Conservation (phyloP, 1,139 yeast genomes). For the Magnusiomyces tetraspermus region DNA sequence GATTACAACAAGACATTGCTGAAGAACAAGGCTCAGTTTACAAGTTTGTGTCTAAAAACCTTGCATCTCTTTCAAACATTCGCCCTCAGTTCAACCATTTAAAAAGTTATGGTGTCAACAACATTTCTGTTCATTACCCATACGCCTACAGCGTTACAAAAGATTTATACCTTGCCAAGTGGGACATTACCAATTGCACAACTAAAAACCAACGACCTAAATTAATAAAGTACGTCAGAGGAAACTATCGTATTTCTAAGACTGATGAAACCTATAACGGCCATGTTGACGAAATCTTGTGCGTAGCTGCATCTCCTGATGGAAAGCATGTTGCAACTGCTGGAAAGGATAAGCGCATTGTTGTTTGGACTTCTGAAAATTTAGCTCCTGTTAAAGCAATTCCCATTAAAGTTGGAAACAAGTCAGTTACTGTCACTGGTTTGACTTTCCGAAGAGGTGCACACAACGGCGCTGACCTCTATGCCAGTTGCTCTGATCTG, state of each 20-base stretch:
- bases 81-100: conserved; percentile 8
- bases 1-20: conserved; percentile 83
- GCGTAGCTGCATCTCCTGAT: conserved; percentile 80
- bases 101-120: conserved; percentile 28
- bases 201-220: conserved; percentile 36
- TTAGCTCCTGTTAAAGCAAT: conserved; percentile 66
- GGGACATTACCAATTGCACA: conserved; percentile 43
- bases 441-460: conserved; percentile 61
- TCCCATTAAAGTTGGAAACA: conserved; percentile 48
- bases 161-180: conserved; percentile 70
- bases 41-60: conserved; percentile 47
- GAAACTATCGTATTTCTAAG: conserved; percentile 45
- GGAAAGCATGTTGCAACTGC: conserved; percentile 88
- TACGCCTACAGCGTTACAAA: conserved; percentile 75
- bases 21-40: conserved; percentile 78
- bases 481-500: conserved; percentile 88
- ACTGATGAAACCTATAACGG: conserved; percentile 37
- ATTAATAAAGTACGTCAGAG: conserved; percentile 54
- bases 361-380: conserved; percentile 79
- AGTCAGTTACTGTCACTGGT: conserved; percentile 62
- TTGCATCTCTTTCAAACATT: conserved; percentile 12
- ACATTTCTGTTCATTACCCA: conserved; percentile 45
- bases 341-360: conserved; percentile 68
- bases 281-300: conserved; percentile 64
- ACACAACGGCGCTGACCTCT: conserved; percentile 57